Base-by-base conservation (phyloP, 2,329 filamentous ascomycete species). In the Xylariales sp. region DNA sequence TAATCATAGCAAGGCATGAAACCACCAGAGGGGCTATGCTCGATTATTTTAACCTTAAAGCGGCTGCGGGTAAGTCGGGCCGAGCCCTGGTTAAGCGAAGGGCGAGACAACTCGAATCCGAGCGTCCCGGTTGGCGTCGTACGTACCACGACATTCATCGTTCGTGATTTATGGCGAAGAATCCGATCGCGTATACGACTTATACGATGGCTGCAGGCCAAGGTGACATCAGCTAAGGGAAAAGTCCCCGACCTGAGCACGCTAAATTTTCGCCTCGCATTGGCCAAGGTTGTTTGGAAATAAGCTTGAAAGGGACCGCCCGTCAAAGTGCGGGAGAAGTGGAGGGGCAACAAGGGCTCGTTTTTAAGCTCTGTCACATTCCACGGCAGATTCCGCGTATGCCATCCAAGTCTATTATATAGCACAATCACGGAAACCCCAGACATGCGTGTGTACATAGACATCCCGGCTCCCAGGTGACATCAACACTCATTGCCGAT, bases 181-280 rank as follows among this genome's bases (percentile, higher is more conserved):
- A 41, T 10, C n/a, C 10, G 18, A 50, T n/a, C n/a, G 10, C 14
- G 2, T 39, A 56, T 28, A 16, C 34, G 32, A 14, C 2, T 14
- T 41, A 63, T 28, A 16, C 34, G 32, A 28, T 45, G 32, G 32
- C 16, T 14, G 54, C 36, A 18, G 39, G 23, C 23, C 23, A 23
- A 23, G 23, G 23, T 28, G 12, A 9, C 23, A 18, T 34, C 6
- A 32, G 52, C 34, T 50, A 54, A 54, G 48, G 28, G 28, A 49
- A 63, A 49, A 55, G 7, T 14, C 52, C 5, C 10, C 43, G 23
- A 23, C 23, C 56, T 62, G 32, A 62, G 43, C 60, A 49, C 52
- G 41, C 16, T 10, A 9, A 48, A 56, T 55, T 41, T 50, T 39
- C 34, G 12, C 50, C 46, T 14, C 7, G 36, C 36, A 56, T 56